Evolutionary conservation across 176 grass and related monocot genomes (phyloP).

Genomic region (Lolium multiflorum): DNA sequence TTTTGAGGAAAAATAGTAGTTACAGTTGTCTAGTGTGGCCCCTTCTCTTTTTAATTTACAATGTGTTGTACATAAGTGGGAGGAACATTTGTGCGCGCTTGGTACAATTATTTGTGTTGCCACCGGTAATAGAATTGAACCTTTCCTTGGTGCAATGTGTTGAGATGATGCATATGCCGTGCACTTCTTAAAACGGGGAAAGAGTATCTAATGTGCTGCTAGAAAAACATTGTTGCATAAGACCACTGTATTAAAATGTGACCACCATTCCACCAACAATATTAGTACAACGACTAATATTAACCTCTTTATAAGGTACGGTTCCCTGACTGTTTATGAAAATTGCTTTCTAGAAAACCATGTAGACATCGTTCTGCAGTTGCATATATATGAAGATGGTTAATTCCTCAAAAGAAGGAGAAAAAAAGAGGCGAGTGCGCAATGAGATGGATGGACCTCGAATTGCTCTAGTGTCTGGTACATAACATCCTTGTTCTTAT

Average conservation of each 20-base stretch:
- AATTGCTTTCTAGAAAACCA: conserved; percentile 74
- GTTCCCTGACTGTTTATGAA: conserved; percentile 58
- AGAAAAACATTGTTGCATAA: neutral
- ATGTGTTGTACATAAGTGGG: neutral
- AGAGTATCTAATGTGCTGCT: neutral
- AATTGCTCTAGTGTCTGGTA: conserved; percentile 68
- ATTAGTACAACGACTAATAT: neutral
- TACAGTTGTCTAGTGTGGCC: too few relatives aligned
- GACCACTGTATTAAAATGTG: neutral
- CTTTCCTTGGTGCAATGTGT: neutral
- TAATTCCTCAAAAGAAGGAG: neutral
- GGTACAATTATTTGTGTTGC: neutral
- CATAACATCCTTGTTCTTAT: conserved; percentile 77
- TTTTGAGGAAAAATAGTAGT: too few relatives aligned
- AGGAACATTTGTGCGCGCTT: neutral
- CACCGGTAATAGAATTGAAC: too few relatives aligned
- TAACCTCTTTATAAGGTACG: conserved; percentile 61
- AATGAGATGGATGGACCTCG: conserved; percentile 48
- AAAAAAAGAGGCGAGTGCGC: neutral
- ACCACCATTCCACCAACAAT: neutral
- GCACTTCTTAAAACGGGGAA: neutral
- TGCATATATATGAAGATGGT: neutral
- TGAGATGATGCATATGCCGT: neutral
- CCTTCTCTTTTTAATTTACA: too few relatives aligned
- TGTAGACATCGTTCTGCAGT: conserved; percentile 64